A percentile compares a stretch with the other conserved stretches of the same genome.
Evolutionary conservation across 345 rosid species (phyloP).

Genomic region (Lumnitzera racemosa): DNA sequence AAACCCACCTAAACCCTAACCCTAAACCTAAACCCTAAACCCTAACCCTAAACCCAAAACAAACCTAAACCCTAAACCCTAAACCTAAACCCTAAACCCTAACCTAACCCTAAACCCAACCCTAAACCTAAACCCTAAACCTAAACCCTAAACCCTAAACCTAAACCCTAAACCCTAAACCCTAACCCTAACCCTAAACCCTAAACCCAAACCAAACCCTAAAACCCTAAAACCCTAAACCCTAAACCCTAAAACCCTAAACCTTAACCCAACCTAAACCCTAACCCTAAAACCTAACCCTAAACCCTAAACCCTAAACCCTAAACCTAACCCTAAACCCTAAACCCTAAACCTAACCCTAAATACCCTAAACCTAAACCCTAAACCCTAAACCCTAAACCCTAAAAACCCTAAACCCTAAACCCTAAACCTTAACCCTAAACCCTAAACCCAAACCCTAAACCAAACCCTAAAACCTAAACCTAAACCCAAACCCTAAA

Average conservation of each 20-base stretch:
- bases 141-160: slow-evolving; percentile 19
- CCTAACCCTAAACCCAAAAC: no score
- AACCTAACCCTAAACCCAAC: no score
- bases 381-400: slow-evolving; percentile 22
- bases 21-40: slow-evolving; percentile 15
- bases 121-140: slow-evolving; percentile 19
- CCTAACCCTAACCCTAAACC: slow-evolving; percentile 9
- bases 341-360: slow-evolving; percentile 18
- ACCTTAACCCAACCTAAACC: background rate
- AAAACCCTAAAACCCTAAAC: slow-evolving; percentile 15
- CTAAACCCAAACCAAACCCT: slow-evolving; percentile 23
- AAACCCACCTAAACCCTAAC: slow-evolving; percentile 15
- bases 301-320: slow-evolving; percentile 11
- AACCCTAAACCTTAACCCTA: slow-evolving; percentile 24
- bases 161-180: slow-evolving; percentile 14
- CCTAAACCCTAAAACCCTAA: slow-evolving; percentile 8
- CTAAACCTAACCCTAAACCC: slow-evolving; percentile 15
- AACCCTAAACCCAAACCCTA: slow-evolving; percentile 19
- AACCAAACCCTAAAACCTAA: slow-evolving; percentile 25
- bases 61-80: slow-evolving; percentile 22
- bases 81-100: slow-evolving; percentile 24
- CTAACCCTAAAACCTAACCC: background rate
- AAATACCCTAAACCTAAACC: slow-evolving; percentile 15
- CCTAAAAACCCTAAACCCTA: slow-evolving; percentile 16
- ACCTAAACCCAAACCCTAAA: slow-evolving; percentile 20